phyloP scores from a whole-genome alignment of 1,139 yeast species.

The Taphrina flavorubra region DNA sequence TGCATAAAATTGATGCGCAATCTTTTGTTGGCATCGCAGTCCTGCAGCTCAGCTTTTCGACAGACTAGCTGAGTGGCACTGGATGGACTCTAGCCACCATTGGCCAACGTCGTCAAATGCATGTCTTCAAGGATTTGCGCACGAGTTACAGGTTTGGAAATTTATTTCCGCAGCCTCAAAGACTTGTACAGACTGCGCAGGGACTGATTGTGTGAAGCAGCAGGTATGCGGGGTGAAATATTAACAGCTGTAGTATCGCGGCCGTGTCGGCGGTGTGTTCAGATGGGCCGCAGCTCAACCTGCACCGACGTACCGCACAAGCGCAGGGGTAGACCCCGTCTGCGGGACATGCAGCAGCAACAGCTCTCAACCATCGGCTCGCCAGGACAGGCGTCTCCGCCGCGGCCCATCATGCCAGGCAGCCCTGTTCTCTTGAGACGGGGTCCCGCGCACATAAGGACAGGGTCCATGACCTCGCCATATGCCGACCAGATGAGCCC shows the following conservation, averaged over 20 bases:
- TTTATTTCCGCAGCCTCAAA: too few species aligned
- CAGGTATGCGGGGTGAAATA: neutral
- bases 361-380: slow-evolving; percentile 3
- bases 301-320: slow-evolving; percentile 45
- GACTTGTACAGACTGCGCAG: neutral
- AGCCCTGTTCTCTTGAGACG: slow-evolving; percentile 8
- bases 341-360: slow-evolving; percentile 28
- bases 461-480: slow-evolving; percentile 17
- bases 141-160: neutral
- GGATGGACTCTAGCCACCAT: neutral
- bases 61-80: too few species aligned
- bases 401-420: slow-evolving; percentile 9
- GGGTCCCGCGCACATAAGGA: slow-evolving; percentile 5
- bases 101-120: neutral
- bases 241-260: slow-evolving; percentile 34
- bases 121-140: neutral
- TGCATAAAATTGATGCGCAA: too few species aligned
- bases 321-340: slow-evolving; percentile 45
- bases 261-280: slow-evolving; percentile 45
- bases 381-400: slow-evolving; percentile 3
- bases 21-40: too few species aligned
- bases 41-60: too few species aligned
- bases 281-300: slow-evolving; percentile 43
- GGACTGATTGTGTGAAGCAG: too few species aligned
- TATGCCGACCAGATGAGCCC: slow-evolving; percentile 1